A percentile compares a stretch with the other conserved stretches of the same genome.
These are phyloP conservation scores for Amniculicola lignicola DNA, from an alignment of 495 filamentous ascomycete genomes.

Conservation along the genomic window DNA sequence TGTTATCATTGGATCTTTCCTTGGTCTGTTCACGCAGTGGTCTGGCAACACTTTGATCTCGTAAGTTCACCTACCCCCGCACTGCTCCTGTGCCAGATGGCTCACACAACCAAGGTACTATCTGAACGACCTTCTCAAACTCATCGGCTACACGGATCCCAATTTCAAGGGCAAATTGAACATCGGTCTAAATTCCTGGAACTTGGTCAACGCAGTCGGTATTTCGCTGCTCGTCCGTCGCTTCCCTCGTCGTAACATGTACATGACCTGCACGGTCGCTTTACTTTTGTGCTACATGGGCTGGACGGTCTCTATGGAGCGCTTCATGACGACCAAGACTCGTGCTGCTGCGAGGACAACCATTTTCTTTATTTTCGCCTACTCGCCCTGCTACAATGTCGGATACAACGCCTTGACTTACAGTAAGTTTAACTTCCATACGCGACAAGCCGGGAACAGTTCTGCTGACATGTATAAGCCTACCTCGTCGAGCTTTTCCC, in stretches of 20 bases:
- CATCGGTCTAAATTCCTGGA: slow-evolving; percentile 33
- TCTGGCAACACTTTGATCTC: slow-evolving; percentile 30
- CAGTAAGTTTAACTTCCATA: slow-evolving; percentile 8
- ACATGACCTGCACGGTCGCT: slow-evolving; percentile 17
- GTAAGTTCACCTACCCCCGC: slow-evolving; percentile 25
- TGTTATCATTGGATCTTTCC: slow-evolving; percentile 12
- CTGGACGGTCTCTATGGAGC: slow-evolving; percentile 32
- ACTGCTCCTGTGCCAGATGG: neutral
- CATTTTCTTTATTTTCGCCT: slow-evolving; percentile 26
- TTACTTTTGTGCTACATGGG: slow-evolving; percentile 29
- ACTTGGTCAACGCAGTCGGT: slow-evolving; percentile 22
- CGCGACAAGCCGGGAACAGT: neutral
- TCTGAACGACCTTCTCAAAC: slow-evolving; percentile 28
- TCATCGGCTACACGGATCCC: slow-evolving; percentile 32
- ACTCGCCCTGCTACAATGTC: slow-evolving; percentile 26
- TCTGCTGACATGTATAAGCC: slow-evolving; percentile 9
- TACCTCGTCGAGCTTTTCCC: slow-evolving; percentile 30
- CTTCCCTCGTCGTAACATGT: slow-evolving; percentile 32
- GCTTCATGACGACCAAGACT: slow-evolving; percentile 10
- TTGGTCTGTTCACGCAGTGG: slow-evolving; percentile 28
- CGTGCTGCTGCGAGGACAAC: slow-evolving; percentile 24
- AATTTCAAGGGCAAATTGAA: slow-evolving; percentile 30
- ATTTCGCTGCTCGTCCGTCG: slow-evolving; percentile 29
- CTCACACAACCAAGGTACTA: slow-evolving; percentile 37
- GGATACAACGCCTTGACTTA: slow-evolving; percentile 27